Base-by-base conservation (phyloP, 1,284 basidiomycete genomes). In the Meripilus lineatus region DNA sequence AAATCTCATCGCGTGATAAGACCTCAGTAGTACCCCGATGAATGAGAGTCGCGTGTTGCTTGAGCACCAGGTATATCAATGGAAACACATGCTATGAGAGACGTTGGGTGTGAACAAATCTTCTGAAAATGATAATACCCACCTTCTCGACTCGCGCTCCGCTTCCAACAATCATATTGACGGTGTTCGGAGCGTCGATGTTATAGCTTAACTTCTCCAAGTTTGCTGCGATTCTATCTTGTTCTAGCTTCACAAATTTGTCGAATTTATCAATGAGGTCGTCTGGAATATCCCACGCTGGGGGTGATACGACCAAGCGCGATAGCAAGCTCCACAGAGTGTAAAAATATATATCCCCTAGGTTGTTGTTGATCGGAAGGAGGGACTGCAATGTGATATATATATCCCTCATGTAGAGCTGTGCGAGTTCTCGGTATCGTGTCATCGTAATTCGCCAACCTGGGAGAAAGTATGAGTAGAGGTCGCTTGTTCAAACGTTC, bases 61-160 rank as follows among this genome's bases (percentile, higher is more conserved):
- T 44, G 14, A 62, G 39, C 1, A 63, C 32, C 8, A 63, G 45
- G 28, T 57, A 58, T 10, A 62, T 11, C 2, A 61, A 18, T 2
- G 56, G 46, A 25, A 59, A 56, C 2, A 58, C 18, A 26, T 57
- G 49, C 58, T 59, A n/a, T n/a, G n/a, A n/a, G n/a, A n/a, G n/a
- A n/a, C n/a, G n/a, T n/a, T 22, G n/a, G 22, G 14, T 11, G 22
- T 11, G 3, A 20, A 38, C 51, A 25, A 25, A 57, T 55, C 32
- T 51, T 47, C 41, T 57, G 55, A 23, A 55, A n/a, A n/a, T n/a
- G n/a, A n/a, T n/a, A n/a, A n/a, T n/a, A n/a, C n/a, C n/a, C 38
- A n/a, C 50, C 17, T 21, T 53, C 55, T 4, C 38, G 25, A 6
- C 53, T 49, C 7, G 51, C 50, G 23, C 13, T n/a, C n/a, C n/a